Percentiles rank a stretch among this genome's conserved stretches.
phyloP scores from a whole-genome alignment of 129 eudicot genomes.

The Pittosporum tobira region DNA sequence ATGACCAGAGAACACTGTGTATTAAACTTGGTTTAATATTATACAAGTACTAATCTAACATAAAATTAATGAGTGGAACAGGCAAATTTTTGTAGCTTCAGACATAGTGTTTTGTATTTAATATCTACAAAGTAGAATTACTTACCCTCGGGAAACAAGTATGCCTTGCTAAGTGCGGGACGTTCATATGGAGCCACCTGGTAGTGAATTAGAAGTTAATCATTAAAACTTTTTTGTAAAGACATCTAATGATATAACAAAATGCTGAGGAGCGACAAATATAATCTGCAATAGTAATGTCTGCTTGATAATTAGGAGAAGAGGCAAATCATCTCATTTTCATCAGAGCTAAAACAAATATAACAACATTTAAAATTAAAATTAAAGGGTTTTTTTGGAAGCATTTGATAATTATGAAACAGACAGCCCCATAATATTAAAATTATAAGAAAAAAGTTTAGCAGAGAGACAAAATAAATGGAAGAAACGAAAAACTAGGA shows the following conservation, averaged over 20 bases:
- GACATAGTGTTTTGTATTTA: not conserved
- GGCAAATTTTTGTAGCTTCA: not conserved
- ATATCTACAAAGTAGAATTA: slow-evolving; percentile 2
- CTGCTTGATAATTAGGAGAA: not conserved
- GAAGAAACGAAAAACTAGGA: not conserved
- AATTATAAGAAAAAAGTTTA: not conserved
- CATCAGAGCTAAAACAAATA: not conserved
- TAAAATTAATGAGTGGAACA: not conserved
- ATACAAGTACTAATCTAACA: too few relatives aligned
- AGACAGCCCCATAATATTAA: too few relatives aligned
- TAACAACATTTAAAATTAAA: not conserved
- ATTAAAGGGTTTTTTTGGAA: too few relatives aligned
- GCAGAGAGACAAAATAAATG: not conserved
- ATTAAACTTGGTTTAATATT: not conserved
- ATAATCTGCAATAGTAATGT: not conserved
- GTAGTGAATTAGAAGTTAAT: slow-evolving; percentile 4
- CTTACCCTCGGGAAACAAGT: slow-evolving; percentile 90
- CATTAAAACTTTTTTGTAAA: not conserved
- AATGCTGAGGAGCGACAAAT: too few relatives aligned
- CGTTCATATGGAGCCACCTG: slow-evolving; percentile 99
- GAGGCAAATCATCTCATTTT: not conserved
- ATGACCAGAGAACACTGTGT: not conserved
- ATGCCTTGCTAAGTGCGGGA: slow-evolving; percentile 97
- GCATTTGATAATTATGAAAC: too few relatives aligned
- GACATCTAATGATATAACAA: too few relatives aligned